These are phyloP conservation scores for Trichoderma citrinoviride DNA, from an alignment of 2,329 filamentous ascomycete genomes.

Conservation along the genomic window DNA sequence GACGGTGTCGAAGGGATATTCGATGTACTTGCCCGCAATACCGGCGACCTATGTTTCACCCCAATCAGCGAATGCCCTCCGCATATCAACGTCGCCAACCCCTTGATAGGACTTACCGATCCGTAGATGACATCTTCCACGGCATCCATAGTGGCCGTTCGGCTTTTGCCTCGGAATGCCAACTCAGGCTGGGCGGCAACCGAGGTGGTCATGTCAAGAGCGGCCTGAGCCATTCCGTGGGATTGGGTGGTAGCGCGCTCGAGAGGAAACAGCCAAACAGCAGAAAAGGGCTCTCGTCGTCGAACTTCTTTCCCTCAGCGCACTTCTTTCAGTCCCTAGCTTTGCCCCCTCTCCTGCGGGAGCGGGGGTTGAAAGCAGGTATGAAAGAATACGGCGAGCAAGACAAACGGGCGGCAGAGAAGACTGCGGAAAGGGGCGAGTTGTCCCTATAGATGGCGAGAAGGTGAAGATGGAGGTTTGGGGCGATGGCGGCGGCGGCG, in stretches of 20 bases:
- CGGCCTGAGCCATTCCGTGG: conserved; percentile 24
- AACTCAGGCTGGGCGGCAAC: conserved; percentile 28
- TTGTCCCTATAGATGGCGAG: background rate
- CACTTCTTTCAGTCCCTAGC: conserved; percentile 20
- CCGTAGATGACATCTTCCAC: conserved; percentile 86
- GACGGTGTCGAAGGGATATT: conserved; percentile 98
- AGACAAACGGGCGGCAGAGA: background rate
- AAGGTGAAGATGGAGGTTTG: background rate
- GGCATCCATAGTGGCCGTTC: conserved; percentile 56
- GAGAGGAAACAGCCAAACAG: background rate
- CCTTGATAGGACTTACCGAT: conserved; percentile 57
- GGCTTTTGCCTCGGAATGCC: conserved; percentile 37
- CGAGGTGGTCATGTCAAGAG: conserved; percentile 20
- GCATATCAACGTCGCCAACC: too few relatives aligned
- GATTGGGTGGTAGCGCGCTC: background rate
- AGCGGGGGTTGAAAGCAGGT: conserved; percentile 22
- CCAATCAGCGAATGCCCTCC: background rate
- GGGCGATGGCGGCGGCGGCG: background rate
- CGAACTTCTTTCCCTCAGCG: conserved; percentile 5
- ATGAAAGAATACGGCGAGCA: conserved; percentile 20
- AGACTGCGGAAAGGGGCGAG: background rate
- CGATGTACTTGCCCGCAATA: conserved; percentile 89
- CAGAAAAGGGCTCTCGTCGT: background rate
- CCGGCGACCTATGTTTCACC: conserved; percentile 63
- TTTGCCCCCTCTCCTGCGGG: conserved; percentile 20